A percentile compares a stretch with the other conserved stretches of the same genome.
These are phyloP conservation scores for Gossypium raimondii DNA, from an alignment of 345 rosid genomes.

Conservation along the genomic window DNA sequence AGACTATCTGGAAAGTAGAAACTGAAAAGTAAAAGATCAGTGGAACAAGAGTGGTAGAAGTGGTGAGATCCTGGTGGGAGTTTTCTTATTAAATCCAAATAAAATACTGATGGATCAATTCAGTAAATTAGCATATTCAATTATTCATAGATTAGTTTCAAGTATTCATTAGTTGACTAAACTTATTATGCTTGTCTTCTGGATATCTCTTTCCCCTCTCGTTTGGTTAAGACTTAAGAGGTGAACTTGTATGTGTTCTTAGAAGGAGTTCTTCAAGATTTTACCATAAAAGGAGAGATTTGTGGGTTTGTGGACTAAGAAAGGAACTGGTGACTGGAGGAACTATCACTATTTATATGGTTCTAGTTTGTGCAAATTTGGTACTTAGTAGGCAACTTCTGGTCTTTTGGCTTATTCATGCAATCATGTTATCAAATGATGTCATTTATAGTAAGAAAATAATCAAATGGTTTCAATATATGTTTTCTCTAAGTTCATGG, in stretches of 20 bases:
- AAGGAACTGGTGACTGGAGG: background rate
- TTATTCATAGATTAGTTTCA: background rate
- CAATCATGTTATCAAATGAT: background rate
- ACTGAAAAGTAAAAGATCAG: background rate
- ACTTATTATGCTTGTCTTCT: background rate
- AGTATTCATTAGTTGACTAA: background rate
- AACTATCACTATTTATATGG: background rate
- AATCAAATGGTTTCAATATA: background rate
- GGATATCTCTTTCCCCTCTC: background rate
- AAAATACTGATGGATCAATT: background rate
- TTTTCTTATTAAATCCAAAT: background rate
- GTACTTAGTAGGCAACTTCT: constrained; percentile 1
- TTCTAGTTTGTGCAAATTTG: background rate
- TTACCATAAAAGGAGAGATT: background rate
- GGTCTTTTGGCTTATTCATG: background rate
- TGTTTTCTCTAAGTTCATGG: constrained; percentile 3
- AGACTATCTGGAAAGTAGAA: background rate
- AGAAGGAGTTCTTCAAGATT: background rate
- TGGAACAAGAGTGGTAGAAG: background rate
- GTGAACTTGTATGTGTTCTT: background rate
- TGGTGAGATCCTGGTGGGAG: background rate
- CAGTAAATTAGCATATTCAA: background rate
- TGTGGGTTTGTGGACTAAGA: background rate
- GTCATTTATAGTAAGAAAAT: background rate
- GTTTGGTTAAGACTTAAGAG: background rate